Base-by-base conservation (phyloP, 1,284 basidiomycete species). In the Melampsora larici-populina region DNA sequence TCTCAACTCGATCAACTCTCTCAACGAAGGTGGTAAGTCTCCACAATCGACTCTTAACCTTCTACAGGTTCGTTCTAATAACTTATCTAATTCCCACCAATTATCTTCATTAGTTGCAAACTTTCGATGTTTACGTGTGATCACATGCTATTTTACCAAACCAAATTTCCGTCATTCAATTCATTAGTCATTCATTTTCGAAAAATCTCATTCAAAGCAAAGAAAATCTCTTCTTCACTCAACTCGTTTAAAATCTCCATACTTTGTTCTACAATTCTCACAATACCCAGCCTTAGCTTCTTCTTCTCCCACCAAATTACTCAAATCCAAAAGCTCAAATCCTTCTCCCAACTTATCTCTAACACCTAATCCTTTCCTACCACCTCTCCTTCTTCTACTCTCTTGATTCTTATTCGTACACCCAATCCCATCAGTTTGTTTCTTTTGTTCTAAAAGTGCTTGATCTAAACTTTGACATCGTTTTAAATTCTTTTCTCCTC, bases 261-360 rank as follows among this genome's bases (percentile, higher is more conserved):
- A 99, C 83, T 94, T 93, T 75, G 88, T 83, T 29, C 96, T 88
- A 84, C 97, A 99, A 84, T 95, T 97, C 83, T 99, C 97, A 85
- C 97, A 99, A 85, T 98, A 99, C 13, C 97, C 97, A 8, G 95
- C 93, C 84, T 93, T 97, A 82, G 88, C 91, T 71, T 88, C 91
- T 85, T 93, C 92, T 78, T 81, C 79, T 81, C 91, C 92, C 81
- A 88, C 87, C 70, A 93, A 85, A 29, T 84, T 84, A 36, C 85
- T 85, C 48, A 83, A 83, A 63, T 86, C 86, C 63, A 87, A 87
- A 15, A 90, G 84, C 21, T 83, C 84, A 43, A 85, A 83, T 0
- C 90, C 90, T 2, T 90, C 90, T 9, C 89, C 89, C 90, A 92
- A 91, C 58, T 84, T 79, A 76, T 78, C 79, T 64, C 79, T 76